These are phyloP conservation scores for Toxoplasma gondii DNA, from an alignment of 169 alveolate species.

Conservation along the genomic window DNA sequence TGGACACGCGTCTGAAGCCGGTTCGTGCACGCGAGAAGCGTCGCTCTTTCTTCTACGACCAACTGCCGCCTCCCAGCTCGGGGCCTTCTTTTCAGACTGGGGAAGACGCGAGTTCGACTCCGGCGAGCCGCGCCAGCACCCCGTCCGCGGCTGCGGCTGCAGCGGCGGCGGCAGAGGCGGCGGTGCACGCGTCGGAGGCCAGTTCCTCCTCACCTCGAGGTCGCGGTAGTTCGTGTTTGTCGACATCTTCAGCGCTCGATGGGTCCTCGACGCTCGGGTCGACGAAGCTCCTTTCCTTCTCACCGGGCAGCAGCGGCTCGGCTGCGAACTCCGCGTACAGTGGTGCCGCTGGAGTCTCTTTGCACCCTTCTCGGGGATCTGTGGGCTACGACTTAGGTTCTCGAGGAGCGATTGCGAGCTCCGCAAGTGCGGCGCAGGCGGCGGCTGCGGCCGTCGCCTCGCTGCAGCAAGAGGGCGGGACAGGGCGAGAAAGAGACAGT, in stretches of 20 bases:
- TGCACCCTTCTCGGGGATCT: background rate
- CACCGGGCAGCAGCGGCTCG: too few relatives aligned
- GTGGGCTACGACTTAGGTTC: background rate
- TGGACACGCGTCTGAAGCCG: conserved; percentile 24
- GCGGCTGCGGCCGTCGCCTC: background rate
- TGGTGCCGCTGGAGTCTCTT: too few relatives aligned
- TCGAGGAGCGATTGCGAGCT: background rate
- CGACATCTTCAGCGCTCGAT: background rate
- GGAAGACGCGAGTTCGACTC: background rate
- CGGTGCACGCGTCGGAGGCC: background rate
- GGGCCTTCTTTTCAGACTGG: background rate
- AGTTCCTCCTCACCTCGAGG: background rate
- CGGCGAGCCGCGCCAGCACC: background rate
- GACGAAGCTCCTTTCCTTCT: too few relatives aligned
- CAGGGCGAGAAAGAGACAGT: background rate
- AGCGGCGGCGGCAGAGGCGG: conserved; percentile 33
- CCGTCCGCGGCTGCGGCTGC: conserved; percentile 41
- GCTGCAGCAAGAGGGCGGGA: background rate
- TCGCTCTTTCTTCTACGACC: conserved; percentile 46
- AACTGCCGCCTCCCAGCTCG: background rate
- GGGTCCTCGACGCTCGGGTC: background rate
- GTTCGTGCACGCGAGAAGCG: conserved; percentile 36
- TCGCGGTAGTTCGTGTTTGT: background rate
- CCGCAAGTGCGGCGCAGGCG: background rate
- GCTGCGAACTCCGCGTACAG: too few relatives aligned